Evolutionary conservation across 352 stramenopile genomes (phyloP), one percentile per base, ranked within the genome.

Genomic region (Globisporangium acanthophoron): DNA sequence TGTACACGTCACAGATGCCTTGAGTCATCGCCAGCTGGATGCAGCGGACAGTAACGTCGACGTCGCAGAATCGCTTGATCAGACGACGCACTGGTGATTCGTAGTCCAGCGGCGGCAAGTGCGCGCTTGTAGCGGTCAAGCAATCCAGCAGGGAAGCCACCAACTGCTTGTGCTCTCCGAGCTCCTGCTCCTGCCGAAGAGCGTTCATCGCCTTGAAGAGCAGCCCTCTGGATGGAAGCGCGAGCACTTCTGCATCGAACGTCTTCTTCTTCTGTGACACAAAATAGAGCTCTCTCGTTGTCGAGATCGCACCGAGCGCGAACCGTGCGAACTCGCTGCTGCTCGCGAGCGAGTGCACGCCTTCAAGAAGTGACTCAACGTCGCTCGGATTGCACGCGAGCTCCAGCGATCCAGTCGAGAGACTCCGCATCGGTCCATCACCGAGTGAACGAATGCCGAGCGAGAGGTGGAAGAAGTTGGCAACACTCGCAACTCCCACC

Each of bases 201-300:
- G 65, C 67, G 16, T 78, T 53, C 24, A 84, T 58, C 18, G 49
- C 48, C 57, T 79, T 80, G 12, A 54, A 44, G 27, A 81, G 45
- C 43, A 79, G 56, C 1, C 51, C 58, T 13, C 50, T 71, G 6
- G 58, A 27, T 12, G 74, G 62, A 24, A 85, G 63, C 49, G 70
- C 48, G 2, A 60, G 54, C 18, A 85, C 39, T 18, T 85, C 74
- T 6, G 58, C 64, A n/a, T 85, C 67, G 5, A 85, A 74, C 31
- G 54, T 64, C 61, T 78, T 75, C 53, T 85, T 85, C 58, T 76
- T 81, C 27, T 80, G 72, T 3, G 59, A 53, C 21, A 81, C 65
- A 40, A 74, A 73, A 56, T 80, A 74, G 8, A 56, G 13, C 18
- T 76, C 64, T 2, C 60, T 49, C 2, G 56, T 37, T 21, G 59